These are phyloP conservation scores for Immersiella caudata DNA, from an alignment of 495 filamentous ascomycete genomes.

Conservation along the genomic window DNA sequence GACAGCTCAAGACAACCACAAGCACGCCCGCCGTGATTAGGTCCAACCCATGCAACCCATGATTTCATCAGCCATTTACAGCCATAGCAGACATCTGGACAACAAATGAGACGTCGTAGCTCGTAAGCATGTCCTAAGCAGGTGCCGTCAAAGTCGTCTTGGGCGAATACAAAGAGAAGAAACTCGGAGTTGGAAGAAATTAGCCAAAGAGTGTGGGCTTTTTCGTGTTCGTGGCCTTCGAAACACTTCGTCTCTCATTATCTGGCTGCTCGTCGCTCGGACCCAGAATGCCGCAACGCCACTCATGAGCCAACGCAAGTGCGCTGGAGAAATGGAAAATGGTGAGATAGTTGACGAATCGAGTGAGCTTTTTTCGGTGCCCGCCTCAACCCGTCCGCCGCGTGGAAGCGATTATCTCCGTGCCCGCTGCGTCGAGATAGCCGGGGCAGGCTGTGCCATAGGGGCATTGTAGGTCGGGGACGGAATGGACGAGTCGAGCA, in stretches of 20 bases:
- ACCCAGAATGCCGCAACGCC: conserved; percentile 19
- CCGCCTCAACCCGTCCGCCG: background rate
- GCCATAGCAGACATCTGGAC: conserved; percentile 37
- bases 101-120: conserved; percentile 33
- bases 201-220: conserved; percentile 20
- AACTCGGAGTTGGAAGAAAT: conserved; percentile 18
- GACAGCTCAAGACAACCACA: background rate
- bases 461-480: conserved; percentile 49
- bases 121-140: conserved; percentile 28
- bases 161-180: conserved; percentile 41
- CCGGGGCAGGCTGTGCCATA: conserved; percentile 49
- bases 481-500: conserved; percentile 57
- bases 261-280: conserved; percentile 8
- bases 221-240: conserved; percentile 3
- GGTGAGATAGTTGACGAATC: background rate
- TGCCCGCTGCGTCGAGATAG: conserved; percentile 37
- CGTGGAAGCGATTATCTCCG: conserved; percentile 31
- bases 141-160: conserved; percentile 39
- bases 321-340: background rate
- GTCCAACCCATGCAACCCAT: conserved; percentile 33
- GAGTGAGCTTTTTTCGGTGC: too few species aligned
- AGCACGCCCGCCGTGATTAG: conserved; percentile 29
- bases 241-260: conserved; percentile 9
- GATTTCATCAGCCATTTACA: conserved; percentile 44
- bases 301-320: conserved; percentile 3